Conservation (phyloP, 2,329 filamentous ascomycete species). For the Myriosclerotinia scirpicola region DNA sequence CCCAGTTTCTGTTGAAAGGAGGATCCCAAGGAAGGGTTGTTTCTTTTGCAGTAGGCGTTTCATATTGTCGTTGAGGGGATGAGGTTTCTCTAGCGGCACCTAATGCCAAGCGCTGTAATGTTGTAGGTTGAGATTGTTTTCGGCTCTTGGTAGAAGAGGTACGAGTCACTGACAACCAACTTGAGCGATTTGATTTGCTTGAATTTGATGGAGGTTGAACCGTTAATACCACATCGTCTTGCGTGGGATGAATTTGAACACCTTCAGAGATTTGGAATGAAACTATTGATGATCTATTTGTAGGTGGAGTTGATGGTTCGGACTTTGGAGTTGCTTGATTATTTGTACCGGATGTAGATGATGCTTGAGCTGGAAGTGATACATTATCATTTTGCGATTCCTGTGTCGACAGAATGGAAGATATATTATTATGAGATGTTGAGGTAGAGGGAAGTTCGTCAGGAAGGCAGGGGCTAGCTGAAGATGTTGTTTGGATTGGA, state of each 20-base stretch:
- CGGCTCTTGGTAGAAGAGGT: conserved; percentile 13
- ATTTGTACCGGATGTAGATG: neutral
- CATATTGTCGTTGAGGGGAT: neutral
- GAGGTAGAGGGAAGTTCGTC: neutral
- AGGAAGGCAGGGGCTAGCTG: neutral
- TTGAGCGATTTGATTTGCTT: conserved; percentile 9
- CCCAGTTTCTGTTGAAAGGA: conserved; percentile 26
- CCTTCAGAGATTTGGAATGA: conserved; percentile 14
- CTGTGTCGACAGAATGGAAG: conserved; percentile 1
- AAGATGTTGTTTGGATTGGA: neutral
- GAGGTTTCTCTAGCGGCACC: neutral
- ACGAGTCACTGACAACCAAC: conserved; percentile 16
- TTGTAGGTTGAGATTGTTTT: neutral
- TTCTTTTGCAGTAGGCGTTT: neutral
- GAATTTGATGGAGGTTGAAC: neutral
- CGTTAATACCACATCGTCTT: conserved; percentile 1
- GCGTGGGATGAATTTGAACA: neutral
- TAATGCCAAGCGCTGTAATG: neutral
- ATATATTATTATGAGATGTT: conserved; percentile 2
- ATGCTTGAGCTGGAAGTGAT: neutral
- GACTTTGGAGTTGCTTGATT: conserved; percentile 5
- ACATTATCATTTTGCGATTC: neutral
- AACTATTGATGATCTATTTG: conserved; percentile 14
- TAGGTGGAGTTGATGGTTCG: neutral
- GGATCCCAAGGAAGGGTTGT: conserved; percentile 16